Conservation (phyloP, 495 filamentous ascomycete genomes). For the Penicillium tannophilum region DNA sequence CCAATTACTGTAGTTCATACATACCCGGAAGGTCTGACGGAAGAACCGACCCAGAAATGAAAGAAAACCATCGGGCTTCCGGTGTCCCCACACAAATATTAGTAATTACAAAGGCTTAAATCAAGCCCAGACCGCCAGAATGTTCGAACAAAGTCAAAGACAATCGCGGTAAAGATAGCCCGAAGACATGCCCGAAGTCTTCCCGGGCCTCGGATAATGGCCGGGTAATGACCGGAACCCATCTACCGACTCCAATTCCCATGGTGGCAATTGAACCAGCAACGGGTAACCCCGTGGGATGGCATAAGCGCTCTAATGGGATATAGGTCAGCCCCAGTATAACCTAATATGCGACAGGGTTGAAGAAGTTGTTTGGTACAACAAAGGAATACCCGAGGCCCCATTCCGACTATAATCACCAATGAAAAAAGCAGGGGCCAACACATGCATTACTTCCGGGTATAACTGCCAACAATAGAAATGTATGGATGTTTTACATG, state of each 20-base stretch:
- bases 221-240: neutral
- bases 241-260: neutral
- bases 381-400: neutral
- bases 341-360: neutral
- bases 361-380: neutral
- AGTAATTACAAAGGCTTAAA: neutral
- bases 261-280: neutral
- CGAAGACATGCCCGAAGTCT: neutral
- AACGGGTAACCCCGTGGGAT: neutral
- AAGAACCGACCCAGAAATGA: neutral
- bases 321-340: neutral
- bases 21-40: neutral
- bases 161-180: neutral
- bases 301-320: slow-evolving; percentile 1
- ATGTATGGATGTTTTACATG: neutral
- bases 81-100: neutral
- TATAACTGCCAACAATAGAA: neutral
- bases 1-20: neutral
- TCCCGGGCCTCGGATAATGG: neutral
- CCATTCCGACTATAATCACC: neutral
- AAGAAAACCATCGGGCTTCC: neutral
- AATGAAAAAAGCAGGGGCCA: slow-evolving; percentile 2
- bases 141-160: neutral
- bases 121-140: neutral
- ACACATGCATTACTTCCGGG: neutral